These are phyloP conservation scores for Mucor sp. DNA, from an alignment of 371 early-diverging fungal species.

Conservation along the genomic window DNA sequence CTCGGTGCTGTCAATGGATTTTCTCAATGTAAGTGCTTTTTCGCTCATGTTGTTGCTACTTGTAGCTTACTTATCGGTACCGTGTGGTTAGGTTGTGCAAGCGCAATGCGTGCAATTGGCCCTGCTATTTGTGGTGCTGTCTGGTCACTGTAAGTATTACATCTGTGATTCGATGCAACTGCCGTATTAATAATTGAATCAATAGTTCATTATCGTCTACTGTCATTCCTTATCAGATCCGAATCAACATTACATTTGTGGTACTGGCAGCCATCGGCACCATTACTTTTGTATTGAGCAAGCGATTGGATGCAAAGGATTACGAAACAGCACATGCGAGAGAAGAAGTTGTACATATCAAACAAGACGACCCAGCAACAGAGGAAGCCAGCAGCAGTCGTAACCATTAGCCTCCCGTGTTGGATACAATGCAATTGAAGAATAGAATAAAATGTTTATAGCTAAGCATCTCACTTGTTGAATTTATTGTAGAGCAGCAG, in stretches of 20 bases:
- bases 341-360: constrained; percentile 24
- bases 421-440: neutral
- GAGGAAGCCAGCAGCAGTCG: constrained; percentile 6
- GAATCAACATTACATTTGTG: constrained; percentile 32
- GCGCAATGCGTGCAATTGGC: constrained; percentile 44
- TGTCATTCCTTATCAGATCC: constrained; percentile 29
- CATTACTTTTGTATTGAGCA: constrained; percentile 27
- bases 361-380: constrained; percentile 10
- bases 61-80: neutral
- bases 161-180: neutral
- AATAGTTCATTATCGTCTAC: constrained; percentile 28
- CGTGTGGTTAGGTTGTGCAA: constrained; percentile 35
- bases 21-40: constrained; percentile 35
- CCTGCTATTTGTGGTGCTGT: constrained; percentile 49
- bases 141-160: constrained; percentile 39
- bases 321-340: constrained; percentile 28
- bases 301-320: constrained; percentile 22
- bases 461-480: too few relatives aligned
- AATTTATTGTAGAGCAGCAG: too few relatives aligned
- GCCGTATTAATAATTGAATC: neutral
- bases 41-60: neutral
- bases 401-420: neutral
- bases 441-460: neutral
- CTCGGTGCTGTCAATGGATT: constrained; percentile 48
- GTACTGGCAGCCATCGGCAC: constrained; percentile 24